Evolutionary conservation across 257 asterid genomes (phyloP).

Genomic region (Nicotiana tabacum): DNA sequence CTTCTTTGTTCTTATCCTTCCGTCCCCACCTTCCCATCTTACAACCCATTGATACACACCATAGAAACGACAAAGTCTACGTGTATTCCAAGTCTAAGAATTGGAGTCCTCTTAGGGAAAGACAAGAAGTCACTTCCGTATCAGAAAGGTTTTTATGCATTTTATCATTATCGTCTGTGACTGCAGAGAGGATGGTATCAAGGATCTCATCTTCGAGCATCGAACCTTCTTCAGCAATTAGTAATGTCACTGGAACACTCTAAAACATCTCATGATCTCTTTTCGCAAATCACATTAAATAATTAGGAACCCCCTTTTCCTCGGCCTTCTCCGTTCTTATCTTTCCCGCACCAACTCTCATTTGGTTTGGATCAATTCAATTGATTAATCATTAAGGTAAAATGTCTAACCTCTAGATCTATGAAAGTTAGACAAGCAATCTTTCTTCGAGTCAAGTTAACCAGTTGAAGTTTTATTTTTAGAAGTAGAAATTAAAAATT

Average conservation of each 20-base stretch:
- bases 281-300: not conserved
- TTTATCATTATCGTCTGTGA: not conserved
- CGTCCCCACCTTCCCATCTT: not conserved
- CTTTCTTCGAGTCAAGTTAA: not conserved
- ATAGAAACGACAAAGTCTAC: not conserved
- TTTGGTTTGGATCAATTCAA: not conserved
- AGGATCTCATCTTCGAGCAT: not conserved
- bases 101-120: not conserved
- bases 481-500: not conserved
- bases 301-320: not conserved
- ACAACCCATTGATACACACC: not conserved
- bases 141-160: not conserved
- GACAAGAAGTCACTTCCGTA: not conserved
- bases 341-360: not conserved
- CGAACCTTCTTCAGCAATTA: not conserved
- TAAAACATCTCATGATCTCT: constrained; percentile 6
- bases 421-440: not conserved
- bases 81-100: not conserved
- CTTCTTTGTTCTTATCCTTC: constrained; percentile 1
- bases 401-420: not conserved
- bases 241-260: not conserved
- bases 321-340: not conserved
- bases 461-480: not conserved
- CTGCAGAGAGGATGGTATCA: not conserved
- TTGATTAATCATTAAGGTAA: not conserved